Conservation (phyloP, 352 stramenopile genomes). For the Ophiocytium majus region DNA sequence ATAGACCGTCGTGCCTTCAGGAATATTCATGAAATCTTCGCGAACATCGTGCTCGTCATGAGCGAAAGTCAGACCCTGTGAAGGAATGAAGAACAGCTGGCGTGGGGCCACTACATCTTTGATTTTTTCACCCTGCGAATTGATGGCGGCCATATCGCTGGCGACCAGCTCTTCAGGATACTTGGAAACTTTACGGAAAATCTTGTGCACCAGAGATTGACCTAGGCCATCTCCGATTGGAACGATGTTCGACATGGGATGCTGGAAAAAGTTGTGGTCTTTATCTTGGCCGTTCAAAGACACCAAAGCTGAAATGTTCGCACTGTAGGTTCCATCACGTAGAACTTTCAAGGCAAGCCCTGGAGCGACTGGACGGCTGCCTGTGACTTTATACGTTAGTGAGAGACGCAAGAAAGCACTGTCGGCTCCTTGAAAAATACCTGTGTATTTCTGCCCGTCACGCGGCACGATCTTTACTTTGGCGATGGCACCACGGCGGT, state of each 20-base stretch:
- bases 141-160: neutral
- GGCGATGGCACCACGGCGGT: neutral
- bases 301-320: neutral
- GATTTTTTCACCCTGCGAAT: neutral
- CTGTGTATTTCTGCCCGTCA: neutral
- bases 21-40: neutral
- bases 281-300: neutral
- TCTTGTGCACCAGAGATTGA: neutral
- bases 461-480: slow-evolving; percentile 1
- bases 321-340: neutral
- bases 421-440: slow-evolving; percentile 13
- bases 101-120: neutral
- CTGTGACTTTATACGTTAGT: slow-evolving; percentile 17
- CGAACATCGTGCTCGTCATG: neutral
- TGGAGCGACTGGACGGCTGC: neutral
- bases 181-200: slow-evolving; percentile 7
- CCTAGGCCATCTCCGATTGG: neutral
- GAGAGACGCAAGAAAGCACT: neutral
- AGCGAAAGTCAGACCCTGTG: neutral
- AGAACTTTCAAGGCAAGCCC: neutral
- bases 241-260: slow-evolving; percentile 14
- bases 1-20: neutral
- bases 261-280: slow-evolving; percentile 1
- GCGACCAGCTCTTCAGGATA: neutral
- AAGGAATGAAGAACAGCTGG: neutral